These are phyloP conservation scores for Pichia kluyveri DNA, from an alignment of 805 yeast genomes.

Conservation along the genomic window DNA sequence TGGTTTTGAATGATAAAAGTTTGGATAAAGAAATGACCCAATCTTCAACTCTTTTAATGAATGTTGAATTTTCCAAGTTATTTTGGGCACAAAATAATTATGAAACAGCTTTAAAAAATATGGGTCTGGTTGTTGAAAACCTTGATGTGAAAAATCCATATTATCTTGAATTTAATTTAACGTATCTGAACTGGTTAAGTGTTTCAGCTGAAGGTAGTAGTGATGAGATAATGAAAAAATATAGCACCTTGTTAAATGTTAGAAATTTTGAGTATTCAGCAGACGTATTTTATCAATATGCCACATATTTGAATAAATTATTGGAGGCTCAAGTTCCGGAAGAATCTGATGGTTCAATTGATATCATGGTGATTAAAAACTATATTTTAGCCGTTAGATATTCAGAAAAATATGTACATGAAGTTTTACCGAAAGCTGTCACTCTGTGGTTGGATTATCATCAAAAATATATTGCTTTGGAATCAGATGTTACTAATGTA, in stretches of 20 bases:
- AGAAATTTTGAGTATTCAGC: constrained; percentile 39
- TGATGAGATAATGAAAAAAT: constrained; percentile 61
- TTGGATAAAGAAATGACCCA: constrained; percentile 4
- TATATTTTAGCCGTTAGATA: constrained; percentile 51
- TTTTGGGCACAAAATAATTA: constrained; percentile 88
- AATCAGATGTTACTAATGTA: not conserved
- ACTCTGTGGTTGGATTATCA: constrained; percentile 86
- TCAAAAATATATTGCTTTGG: constrained; percentile 20
- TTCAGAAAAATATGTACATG: constrained; percentile 45
- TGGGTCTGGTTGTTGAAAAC: constrained; percentile 33
- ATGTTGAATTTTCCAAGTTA: constrained; percentile 70
- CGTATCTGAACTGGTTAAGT: constrained; percentile 85
- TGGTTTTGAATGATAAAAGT: constrained; percentile 29
- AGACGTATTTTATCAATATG: constrained; percentile 68
- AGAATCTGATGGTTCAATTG: constrained; percentile 40
- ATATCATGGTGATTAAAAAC: constrained; percentile 43
- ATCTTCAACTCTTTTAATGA: constrained; percentile 28
- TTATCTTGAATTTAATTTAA: constrained; percentile 44
- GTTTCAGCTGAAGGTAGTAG: constrained; percentile 76
- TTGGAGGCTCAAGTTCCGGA: constrained; percentile 48
- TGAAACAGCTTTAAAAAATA: constrained; percentile 67
- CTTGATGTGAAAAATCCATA: constrained; percentile 15
- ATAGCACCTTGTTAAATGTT: constrained; percentile 43
- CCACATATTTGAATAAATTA: constrained; percentile 68
- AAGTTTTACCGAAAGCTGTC: constrained; percentile 81